phyloP scores from a whole-genome alignment of 805 yeast species.

The Saccharomycopsis sp. region DNA sequence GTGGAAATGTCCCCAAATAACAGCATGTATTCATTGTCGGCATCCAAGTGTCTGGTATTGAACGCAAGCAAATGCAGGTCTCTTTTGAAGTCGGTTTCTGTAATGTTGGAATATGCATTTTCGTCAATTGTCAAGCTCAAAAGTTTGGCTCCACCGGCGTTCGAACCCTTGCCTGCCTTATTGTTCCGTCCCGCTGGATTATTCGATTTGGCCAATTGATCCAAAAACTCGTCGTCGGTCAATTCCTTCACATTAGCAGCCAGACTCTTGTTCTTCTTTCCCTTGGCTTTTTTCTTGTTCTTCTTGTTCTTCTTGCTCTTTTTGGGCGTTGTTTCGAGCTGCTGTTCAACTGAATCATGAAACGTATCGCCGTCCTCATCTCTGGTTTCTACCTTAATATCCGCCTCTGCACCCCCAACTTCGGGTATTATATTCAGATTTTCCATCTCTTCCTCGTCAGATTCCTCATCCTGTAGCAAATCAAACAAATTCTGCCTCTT shows the following conservation, averaged over 20 bases:
- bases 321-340: background rate
- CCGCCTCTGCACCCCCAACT: too few species aligned
- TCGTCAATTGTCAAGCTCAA: background rate
- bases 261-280: background rate
- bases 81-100: constrained; percentile 37
- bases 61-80: constrained; percentile 39
- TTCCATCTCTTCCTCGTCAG: background rate
- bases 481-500: background rate
- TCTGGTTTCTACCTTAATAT: too few species aligned
- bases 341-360: background rate
- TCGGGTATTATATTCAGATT: too few species aligned
- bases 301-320: background rate
- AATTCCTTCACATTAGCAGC: constrained; percentile 22
- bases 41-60: constrained; percentile 52
- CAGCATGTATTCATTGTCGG: constrained; percentile 65
- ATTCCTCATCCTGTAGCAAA: background rate
- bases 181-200: background rate
- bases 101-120: constrained; percentile 32
- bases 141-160: background rate
- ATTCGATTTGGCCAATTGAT: background rate
- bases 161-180: background rate
- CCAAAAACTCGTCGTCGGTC: constrained; percentile 17
- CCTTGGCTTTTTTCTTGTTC: background rate
- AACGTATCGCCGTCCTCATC: background rate
- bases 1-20: constrained; percentile 66